Conservation (phyloP, 306 rosid species). For the Casuarina glauca region DNA sequence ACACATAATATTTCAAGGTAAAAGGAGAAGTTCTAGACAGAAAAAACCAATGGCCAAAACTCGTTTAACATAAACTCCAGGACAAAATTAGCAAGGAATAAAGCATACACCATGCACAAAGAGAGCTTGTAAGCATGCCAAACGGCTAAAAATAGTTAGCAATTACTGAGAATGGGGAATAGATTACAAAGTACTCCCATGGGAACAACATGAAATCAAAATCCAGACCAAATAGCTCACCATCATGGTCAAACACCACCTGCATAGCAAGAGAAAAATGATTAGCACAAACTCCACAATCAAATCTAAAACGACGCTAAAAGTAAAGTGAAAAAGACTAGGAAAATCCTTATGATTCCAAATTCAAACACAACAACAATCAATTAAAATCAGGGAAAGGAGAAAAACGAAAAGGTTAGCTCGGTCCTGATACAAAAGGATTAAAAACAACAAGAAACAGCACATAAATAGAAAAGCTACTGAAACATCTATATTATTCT, state of each 20-base stretch:
- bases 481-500: neutral
- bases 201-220: constrained; percentile 21
- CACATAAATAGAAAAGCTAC: neutral
- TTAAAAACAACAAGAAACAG: neutral
- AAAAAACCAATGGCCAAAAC: constrained; percentile 12
- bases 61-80: constrained; percentile 2
- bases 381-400: neutral
- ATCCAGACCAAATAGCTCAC: constrained; percentile 46
- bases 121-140: constrained; percentile 2
- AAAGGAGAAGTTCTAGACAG: neutral
- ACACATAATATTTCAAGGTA: neutral
- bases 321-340: neutral
- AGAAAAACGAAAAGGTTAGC: neutral
- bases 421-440: neutral
- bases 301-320: constrained; percentile 5
- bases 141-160: neutral
- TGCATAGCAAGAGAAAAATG: constrained; percentile 48
- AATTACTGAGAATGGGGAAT: constrained; percentile 18
- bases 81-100: constrained; percentile 3
- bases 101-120: constrained; percentile 10
- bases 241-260: constrained; percentile 99
- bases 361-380: neutral
- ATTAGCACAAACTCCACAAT: constrained; percentile 21
- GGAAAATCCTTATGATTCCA: neutral
- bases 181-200: constrained; percentile 22